Percentiles rank a stretch among this genome's conserved stretches.
Evolutionary conservation across 352 stramenopile species (phyloP).

Genomic region (Globisporangium viniferum): DNA sequence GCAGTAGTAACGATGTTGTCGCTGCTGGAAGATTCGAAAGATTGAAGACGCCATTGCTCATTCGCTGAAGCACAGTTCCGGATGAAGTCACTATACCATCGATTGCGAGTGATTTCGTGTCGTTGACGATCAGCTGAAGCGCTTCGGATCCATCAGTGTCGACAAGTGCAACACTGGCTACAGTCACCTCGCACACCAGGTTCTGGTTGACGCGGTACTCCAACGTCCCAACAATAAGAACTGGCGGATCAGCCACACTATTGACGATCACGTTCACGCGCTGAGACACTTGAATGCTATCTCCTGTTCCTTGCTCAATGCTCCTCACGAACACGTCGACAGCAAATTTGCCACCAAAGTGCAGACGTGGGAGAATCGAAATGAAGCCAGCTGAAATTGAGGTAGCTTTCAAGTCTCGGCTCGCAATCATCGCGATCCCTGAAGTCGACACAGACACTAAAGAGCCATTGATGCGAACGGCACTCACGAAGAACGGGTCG

Average conservation of each 20-base stretch:
- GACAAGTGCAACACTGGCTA: conserved; percentile 25
- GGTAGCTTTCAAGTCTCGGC: background rate
- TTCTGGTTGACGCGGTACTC: conserved; percentile 39
- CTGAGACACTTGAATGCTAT: conserved; percentile 17
- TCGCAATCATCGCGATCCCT: conserved; percentile 10
- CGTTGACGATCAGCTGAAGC: conserved; percentile 30
- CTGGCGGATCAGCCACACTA: conserved; percentile 34
- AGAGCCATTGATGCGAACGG: conserved; percentile 31
- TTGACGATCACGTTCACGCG: conserved; percentile 27
- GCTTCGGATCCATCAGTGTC: conserved; percentile 46
- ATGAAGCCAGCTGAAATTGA: conserved; percentile 8
- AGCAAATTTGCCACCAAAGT: conserved; percentile 38
- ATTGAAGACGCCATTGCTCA: conserved; percentile 22
- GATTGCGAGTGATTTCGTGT: conserved; percentile 21
- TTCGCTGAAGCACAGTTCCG: conserved; percentile 25
- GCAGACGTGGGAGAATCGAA: conserved; percentile 25
- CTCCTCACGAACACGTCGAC: conserved; percentile 24
- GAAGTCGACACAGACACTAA: conserved; percentile 5
- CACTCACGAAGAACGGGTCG: conserved; percentile 27
- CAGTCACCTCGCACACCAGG: conserved; percentile 21
- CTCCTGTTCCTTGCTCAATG: conserved; percentile 27
- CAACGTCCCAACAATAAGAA: conserved; percentile 17
- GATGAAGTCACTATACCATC: conserved; percentile 21
- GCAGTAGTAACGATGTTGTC: conserved; percentile 23
- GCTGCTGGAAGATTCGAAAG: conserved; percentile 16